phyloP scores from a whole-genome alignment of 306 rosid species.

The Ammopiptanthus mongolicus region DNA sequence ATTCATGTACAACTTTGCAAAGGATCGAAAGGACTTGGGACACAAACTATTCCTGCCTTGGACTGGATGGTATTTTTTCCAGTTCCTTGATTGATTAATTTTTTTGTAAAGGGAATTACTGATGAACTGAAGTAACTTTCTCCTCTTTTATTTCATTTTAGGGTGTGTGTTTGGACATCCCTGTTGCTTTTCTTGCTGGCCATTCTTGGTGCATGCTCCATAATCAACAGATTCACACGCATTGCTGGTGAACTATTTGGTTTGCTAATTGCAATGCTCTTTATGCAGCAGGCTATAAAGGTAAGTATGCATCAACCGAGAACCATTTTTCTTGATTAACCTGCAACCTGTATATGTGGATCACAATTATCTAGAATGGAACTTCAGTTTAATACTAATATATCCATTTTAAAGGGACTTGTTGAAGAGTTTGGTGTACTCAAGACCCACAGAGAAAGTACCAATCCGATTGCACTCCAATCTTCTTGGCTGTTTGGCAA shows the following conservation, averaged over 20 bases:
- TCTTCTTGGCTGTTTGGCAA: constrained; percentile 89
- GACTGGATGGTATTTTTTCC: constrained; percentile 82
- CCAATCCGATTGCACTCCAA: constrained; percentile 50
- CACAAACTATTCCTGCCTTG: constrained; percentile 80
- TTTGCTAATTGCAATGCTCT: constrained; percentile 87
- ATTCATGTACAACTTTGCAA: constrained; percentile 82
- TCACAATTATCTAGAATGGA: not conserved
- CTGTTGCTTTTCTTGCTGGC: constrained; percentile 84
- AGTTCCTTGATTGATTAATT: not conserved
- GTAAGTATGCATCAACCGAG: constrained; percentile 39
- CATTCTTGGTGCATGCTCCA: constrained; percentile 84
- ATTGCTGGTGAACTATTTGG: constrained; percentile 96
- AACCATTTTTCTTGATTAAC: not conserved
- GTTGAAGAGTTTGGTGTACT: constrained; percentile 86
- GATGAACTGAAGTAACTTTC: constrained; percentile 17
- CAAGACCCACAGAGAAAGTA: constrained; percentile 45
- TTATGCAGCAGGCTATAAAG: constrained; percentile 95
- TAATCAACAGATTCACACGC: constrained; percentile 92
- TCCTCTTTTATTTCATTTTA: constrained; percentile 11
- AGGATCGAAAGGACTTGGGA: constrained; percentile 84
- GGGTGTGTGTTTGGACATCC: constrained; percentile 97
- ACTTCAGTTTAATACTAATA: constrained; percentile 11
- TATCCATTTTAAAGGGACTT: constrained; percentile 58
- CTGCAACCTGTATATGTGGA: not conserved
- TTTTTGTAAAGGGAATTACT: not conserved